Evolutionary conservation across 495 filamentous ascomycete genomes (phyloP).

Genomic region (Lasiosphaeria miniovina): DNA sequence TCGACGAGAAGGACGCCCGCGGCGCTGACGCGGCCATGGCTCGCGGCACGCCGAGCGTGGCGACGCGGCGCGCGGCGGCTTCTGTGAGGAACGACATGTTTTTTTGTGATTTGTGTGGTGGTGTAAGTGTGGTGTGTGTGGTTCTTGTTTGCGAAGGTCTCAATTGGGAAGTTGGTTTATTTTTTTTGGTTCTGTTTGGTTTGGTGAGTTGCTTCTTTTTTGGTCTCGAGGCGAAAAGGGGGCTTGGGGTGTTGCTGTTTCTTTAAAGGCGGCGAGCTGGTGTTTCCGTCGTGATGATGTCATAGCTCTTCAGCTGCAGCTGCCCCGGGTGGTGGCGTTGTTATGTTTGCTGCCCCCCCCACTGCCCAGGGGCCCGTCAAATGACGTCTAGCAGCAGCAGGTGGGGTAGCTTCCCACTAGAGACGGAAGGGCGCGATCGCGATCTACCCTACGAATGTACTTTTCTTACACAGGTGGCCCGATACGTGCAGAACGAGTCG

Average conservation of each 20-base stretch:
- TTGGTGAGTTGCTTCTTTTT: background rate
- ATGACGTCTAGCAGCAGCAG: slow-evolving; percentile 1
- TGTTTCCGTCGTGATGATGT: slow-evolving; percentile 29
- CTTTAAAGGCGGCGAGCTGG: slow-evolving; percentile 3
- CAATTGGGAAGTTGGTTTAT: background rate
- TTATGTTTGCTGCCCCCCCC: background rate
- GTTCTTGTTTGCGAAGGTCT: too few species aligned
- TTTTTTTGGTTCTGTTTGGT: background rate
- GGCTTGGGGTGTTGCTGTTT: background rate
- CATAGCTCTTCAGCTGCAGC: slow-evolving; percentile 11
- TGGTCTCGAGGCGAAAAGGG: background rate
- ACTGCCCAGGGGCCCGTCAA: background rate
- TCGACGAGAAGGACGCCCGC: slow-evolving; percentile 44
- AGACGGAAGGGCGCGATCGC: too few species aligned
- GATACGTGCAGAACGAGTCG: too few species aligned
- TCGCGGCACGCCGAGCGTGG: slow-evolving; percentile 25
- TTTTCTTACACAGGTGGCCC: too few species aligned
- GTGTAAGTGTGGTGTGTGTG: background rate
- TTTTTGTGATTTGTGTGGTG: slow-evolving; percentile 20
- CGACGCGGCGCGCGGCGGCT: slow-evolving; percentile 35
- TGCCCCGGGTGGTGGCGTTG: background rate
- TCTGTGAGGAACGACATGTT: slow-evolving; percentile 50
- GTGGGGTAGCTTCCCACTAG: background rate
- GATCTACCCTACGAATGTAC: too few species aligned
- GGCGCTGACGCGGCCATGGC: slow-evolving; percentile 23